Conservation (phyloP, 164 flowering plant genomes). For the Nelumbo lutea region DNA sequence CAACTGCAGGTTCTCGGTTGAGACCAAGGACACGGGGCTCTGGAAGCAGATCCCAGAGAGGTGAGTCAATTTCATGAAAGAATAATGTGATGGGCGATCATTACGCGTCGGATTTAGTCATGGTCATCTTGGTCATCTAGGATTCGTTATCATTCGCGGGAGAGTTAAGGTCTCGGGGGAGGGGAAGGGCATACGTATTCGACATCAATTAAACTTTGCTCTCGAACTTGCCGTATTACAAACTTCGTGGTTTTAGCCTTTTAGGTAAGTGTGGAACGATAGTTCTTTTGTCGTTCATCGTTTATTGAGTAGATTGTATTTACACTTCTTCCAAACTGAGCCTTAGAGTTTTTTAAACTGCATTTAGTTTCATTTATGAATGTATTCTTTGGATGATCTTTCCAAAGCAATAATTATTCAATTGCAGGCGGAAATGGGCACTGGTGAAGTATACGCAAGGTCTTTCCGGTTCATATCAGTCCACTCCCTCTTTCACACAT, state of each 20-base stretch:
- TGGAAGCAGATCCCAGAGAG: constrained; percentile 51
- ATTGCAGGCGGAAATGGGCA: too few species aligned
- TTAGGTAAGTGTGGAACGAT: constrained; percentile 37
- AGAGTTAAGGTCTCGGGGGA: constrained; percentile 38
- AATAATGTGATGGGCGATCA: constrained; percentile 60
- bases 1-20: constrained; percentile 76
- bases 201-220: constrained; percentile 41
- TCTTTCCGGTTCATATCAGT: too few species aligned
- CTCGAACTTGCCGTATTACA: constrained; percentile 65
- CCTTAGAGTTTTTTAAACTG: too few species aligned
- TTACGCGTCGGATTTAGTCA: constrained; percentile 50
- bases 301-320: too few species aligned
- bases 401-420: too few species aligned
- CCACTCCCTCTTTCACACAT: too few species aligned
- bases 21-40: constrained; percentile 64
- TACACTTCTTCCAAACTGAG: too few species aligned
- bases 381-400: too few species aligned
- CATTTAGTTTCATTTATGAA: too few species aligned
- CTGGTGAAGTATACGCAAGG: too few species aligned
- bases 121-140: constrained; percentile 48
- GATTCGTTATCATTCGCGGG: constrained; percentile 38
- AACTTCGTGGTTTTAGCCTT: constrained; percentile 28
- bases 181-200: constrained; percentile 81
- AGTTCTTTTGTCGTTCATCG: too few species aligned
- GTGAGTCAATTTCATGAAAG: constrained; percentile 44